Conservation (phyloP, 257 asterid species). For the Handroanthus guayacan region DNA sequence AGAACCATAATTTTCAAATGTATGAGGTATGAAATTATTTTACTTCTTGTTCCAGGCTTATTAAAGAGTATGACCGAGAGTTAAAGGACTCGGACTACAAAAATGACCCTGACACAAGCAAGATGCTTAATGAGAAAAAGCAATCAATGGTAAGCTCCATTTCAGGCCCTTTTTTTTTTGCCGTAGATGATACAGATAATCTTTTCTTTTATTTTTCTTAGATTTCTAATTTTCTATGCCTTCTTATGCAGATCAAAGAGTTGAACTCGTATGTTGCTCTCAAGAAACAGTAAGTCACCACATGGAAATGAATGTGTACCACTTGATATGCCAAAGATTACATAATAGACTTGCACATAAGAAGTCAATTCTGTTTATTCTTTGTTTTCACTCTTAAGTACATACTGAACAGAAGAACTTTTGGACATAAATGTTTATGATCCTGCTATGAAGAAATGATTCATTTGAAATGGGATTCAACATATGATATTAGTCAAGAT, state of each 20-base stretch:
- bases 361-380: conserved; percentile 22
- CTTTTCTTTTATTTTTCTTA: conserved; percentile 28
- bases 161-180: background rate
- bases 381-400: conserved; percentile 12
- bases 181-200: background rate
- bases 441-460: conserved; percentile 10
- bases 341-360: conserved; percentile 17
- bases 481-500: conserved; percentile 16
- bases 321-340: background rate
- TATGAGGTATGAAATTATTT: conserved; percentile 18
- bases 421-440: conserved; percentile 1
- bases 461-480: conserved; percentile 3
- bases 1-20: conserved; percentile 28
- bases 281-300: conserved; percentile 81
- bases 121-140: conserved; percentile 84
- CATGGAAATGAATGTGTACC: no score
- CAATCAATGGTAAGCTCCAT: conserved; percentile 77
- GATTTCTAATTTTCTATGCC: conserved; percentile 34
- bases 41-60: conserved; percentile 64
- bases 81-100: conserved; percentile 72
- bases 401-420: conserved; percentile 3
- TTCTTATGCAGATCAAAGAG: conserved; percentile 86
- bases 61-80: conserved; percentile 90
- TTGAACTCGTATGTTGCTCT: conserved; percentile 95
- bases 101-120: conserved; percentile 72